Base-by-base conservation (phyloP, 192 early-diverging fungal genomes). In the Mortierella alpina region DNA sequence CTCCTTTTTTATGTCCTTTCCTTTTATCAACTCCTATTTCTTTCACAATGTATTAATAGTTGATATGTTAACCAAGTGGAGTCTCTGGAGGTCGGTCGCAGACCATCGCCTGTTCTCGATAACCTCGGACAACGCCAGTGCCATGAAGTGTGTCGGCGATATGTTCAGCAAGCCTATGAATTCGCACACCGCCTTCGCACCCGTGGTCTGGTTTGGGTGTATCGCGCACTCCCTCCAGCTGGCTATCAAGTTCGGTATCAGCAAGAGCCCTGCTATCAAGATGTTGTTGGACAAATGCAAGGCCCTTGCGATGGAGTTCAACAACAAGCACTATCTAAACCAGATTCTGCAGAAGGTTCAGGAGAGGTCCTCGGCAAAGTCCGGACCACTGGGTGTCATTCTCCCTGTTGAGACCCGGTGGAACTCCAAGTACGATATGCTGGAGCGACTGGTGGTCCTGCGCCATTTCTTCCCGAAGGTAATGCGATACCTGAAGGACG, bases 211-310 rank as follows among this genome's bases (percentile, higher is more conserved):
- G 8, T 0, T 66, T 42, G 45, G 63, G 12, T 73, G 72, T 42
- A 44, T 73, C 53, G 63, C 42, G 9, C 63, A 66, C 17, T 40
- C n/a, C 20, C 62, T 73, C 8, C 72, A 73, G 63, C 59, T 66
- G 42, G 50, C 42, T 18, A 57, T 66, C 56, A 52, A 53, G 39
- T n/a, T 6, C 10, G 42, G 52, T 41, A 45, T 59, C 17, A 54
- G 65, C 0, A 64, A 40, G 11, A 10, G 7, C 0, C 52, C 20
- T 10, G n/a, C 0, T 23, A 6, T 63, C 22, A 9, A 55, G 23
- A 44, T 0, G 1, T 46, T 72, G 11, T 20, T 48, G 39, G 50
- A 17, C 31, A 54, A 48, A 52, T 65, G 70, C 22, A 53, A 72
- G 4, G 22, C 62, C 0, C 61, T 72, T 7, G 60, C 40, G 0